Conservation (phyloP, 2,329 filamentous ascomycete species). For the Fusarium denticulatum region DNA sequence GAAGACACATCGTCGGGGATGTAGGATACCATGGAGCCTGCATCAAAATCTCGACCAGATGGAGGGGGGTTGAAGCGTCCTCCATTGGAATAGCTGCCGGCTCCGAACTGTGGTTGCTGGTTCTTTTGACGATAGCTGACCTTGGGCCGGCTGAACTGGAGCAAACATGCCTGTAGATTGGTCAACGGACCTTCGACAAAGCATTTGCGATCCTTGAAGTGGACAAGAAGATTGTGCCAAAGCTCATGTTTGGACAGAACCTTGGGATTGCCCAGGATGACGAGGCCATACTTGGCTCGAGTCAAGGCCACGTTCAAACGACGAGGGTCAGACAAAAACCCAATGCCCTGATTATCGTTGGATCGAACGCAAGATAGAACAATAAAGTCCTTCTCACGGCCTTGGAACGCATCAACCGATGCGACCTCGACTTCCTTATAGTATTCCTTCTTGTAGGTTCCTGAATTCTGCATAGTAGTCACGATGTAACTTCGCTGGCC, state of each 20-base stretch:
- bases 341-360: constrained; percentile 98
- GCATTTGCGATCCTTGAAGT: constrained; percentile 97
- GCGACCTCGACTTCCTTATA: constrained; percentile 99
- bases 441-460: constrained; percentile 96
- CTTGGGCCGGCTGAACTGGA: constrained; percentile 95
- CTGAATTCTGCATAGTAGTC: constrained; percentile 98
- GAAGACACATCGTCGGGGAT: constrained; percentile 98
- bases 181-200: constrained; percentile 94
- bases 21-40: constrained; percentile 90
- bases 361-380: constrained; percentile 97
- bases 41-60: constrained; percentile 70
- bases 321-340: constrained; percentile 96
- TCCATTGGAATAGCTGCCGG: constrained; percentile 51
- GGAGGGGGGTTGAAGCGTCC: constrained; percentile 55
- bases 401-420: constrained; percentile 98
- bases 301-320: constrained; percentile 97
- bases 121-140: constrained; percentile 92
- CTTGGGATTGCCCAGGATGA: constrained; percentile 97
- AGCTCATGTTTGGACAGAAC: constrained; percentile 97
- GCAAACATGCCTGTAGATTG: constrained; percentile 93
- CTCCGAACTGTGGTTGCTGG: constrained; percentile 71
- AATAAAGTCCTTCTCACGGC: constrained; percentile 98
- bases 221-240: constrained; percentile 93
- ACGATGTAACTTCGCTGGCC: constrained; percentile 98
- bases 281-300: constrained; percentile 94